Evolutionary conservation across 345 rosid genomes (phyloP), one percentile per base, ranked within the genome.

Genomic region (Anastatica hierochuntica): DNA sequence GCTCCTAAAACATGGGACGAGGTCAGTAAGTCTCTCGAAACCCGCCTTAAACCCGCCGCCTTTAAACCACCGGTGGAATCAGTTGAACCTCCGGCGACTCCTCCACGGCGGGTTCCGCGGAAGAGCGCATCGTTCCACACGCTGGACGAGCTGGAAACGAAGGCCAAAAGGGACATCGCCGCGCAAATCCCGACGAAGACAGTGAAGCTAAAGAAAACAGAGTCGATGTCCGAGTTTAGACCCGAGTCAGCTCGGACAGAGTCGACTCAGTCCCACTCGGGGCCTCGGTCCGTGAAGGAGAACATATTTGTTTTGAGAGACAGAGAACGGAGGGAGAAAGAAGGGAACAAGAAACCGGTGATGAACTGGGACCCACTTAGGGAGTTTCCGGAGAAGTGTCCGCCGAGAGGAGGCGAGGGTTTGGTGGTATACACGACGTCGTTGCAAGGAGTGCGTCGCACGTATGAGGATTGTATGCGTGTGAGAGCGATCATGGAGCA

Each of bases 1-100:
- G 65, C 81, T 55, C 95, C 97, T 60, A 82, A 73, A 38, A 75
- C 99, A 4, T 88, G 99, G 97, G 89, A 78, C 10, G 99, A 94
- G 29, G 94, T 94, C 38, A 88, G 95, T 49, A 88, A 85, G 55
- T 82, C 89, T 14, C 66, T 94, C 0, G 81, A 81, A 56, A 77
- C 58, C 1, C 49, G 79, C 60, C 82, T 85, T 41, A 80, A 85
- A 57, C 80, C 88, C 3, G 18, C 59, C 44, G 49, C 59, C 14
- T 23, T 5, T 58, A 39, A 48, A 36, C 52, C 16, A 1, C 13
- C 46, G 9, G 60, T 14, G 10, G 57, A 7, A 43, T 36, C 65
- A 34, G 60, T 58, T 23, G 39, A 66, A 24, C 48, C 70, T 35
- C 40, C 68, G 10, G 64, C 36, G 20, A 47, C 64, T 46, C 66